Evolutionary conservation across 768 basidiomycete genomes (phyloP), one percentile per base, ranked within the genome.

Genomic region (Rhizopogon salebrosus): DNA sequence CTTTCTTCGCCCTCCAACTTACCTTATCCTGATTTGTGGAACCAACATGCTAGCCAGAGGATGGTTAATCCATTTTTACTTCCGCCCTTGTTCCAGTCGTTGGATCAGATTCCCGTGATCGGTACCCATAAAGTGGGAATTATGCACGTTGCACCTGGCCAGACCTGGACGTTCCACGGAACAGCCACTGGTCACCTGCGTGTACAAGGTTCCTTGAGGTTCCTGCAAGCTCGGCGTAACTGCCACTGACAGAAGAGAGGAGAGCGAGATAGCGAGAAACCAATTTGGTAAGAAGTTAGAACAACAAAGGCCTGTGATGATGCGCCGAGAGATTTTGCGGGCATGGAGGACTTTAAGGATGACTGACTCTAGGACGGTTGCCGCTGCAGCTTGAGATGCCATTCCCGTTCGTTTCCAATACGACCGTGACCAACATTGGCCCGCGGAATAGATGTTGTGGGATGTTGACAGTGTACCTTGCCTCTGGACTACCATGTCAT

Each of bases 111-210:
- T 38, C 95, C 94, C 0, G 93, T 98, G 60, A 95, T 99, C 55
- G 97, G 98, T 69, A 94, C 91, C 0, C 92, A 98, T 70, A 95
- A 97, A 68, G 87, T 98, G 34, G 97, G 92, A 3, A 88, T 99
- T 52, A 78, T 99, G 72, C 98, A 98, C 61, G 95, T 94, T 41
- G 95, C 89, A 0, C 91, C 92, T 4, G 92, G 92, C 1, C 97
- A 98, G 69, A 84, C 75, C 7, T 71, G 14, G 92, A 95, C 52
- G 98, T 98, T 49, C 78, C 98, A 18, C 77, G 79, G 53, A 99
- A 99, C 66, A 80, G 82, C 1, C 86, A 95, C 64, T 97, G 97
- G 7, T 98, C 95, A 0, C 92, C 94, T 1, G 88, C 92, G 2
- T 99, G 98, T 68, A 90, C 92, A 5, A 85, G 91, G 9, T 98